Conservation (phyloP, 345 rosid genomes). For the Abelmoschus esculentus region DNA sequence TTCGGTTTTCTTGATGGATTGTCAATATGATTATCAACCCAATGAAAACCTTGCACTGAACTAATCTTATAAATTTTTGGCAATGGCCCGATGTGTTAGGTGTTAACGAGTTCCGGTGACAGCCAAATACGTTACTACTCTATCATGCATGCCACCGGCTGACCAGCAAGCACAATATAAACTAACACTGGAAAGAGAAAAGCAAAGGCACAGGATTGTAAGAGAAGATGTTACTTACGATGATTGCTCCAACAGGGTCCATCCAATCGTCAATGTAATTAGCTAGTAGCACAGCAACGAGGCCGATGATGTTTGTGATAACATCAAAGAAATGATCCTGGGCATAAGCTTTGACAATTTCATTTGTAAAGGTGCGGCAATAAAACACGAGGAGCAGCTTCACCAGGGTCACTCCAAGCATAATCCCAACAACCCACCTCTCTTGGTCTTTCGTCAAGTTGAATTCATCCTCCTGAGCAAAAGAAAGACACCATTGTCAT, state of each 20-base stretch:
- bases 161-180: no score
- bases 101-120: background rate
- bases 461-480: slow-evolving; percentile 57
- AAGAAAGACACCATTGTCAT: slow-evolving; percentile 15
- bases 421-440: slow-evolving; percentile 87
- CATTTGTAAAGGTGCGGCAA: slow-evolving; percentile 74
- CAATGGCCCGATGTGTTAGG: background rate
- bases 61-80: background rate
- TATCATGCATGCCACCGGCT: no score
- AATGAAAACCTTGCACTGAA: background rate
- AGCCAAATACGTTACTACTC: background rate
- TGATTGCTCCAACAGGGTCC: slow-evolving; percentile 96
- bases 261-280: slow-evolving; percentile 75
- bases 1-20: no score
- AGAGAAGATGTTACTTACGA: slow-evolving; percentile 43
- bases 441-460: slow-evolving; percentile 62
- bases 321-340: slow-evolving; percentile 98
- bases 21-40: no score
- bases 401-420: slow-evolving; percentile 85
- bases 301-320: slow-evolving; percentile 89
- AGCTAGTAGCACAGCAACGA: slow-evolving; percentile 82
- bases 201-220: background rate
- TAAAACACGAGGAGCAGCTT: slow-evolving; percentile 66
- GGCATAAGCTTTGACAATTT: slow-evolving; percentile 94
- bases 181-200: background rate